These are phyloP conservation scores for Quercus lobata DNA, from an alignment of 331 rosid genomes.

Conservation along the genomic window DNA sequence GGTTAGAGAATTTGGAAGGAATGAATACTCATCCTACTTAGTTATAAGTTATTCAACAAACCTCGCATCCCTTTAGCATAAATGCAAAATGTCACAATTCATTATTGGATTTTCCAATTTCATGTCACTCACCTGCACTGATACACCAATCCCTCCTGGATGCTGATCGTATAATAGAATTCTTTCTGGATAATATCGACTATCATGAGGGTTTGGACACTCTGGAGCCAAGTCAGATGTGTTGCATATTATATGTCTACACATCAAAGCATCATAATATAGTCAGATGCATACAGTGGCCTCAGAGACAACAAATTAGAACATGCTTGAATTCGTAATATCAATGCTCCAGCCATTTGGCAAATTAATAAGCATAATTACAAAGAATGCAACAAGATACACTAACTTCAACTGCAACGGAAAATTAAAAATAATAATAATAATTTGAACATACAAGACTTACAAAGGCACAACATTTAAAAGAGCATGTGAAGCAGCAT, in stretches of 20 bases:
- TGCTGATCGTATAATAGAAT: slow-evolving; percentile 80
- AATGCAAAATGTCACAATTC: background rate
- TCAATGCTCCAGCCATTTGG: slow-evolving; percentile 8
- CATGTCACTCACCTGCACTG: slow-evolving; percentile 58
- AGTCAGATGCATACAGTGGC: slow-evolving; percentile 16
- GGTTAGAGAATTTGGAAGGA: background rate
- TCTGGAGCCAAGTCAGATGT: slow-evolving; percentile 84
- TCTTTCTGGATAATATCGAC: slow-evolving; percentile 77
- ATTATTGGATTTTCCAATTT: background rate
- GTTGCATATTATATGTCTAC: slow-evolving; percentile 79
- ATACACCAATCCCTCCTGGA: slow-evolving; percentile 84
- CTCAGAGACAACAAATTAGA: slow-evolving; percentile 1
- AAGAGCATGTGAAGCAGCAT: slow-evolving; percentile 95
- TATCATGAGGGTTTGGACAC: slow-evolving; percentile 78
- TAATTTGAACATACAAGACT: slow-evolving; percentile 27
- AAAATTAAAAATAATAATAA: background rate
- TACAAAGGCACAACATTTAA: slow-evolving; percentile 86
- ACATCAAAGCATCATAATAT: slow-evolving; percentile 18
- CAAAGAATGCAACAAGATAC: slow-evolving; percentile 2
- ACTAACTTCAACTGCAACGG: background rate
- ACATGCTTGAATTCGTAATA: background rate
- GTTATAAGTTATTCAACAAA: background rate
- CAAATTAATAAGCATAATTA: background rate
- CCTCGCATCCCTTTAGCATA: background rate
- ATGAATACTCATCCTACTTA: background rate